Base-by-base conservation (phyloP, 768 basidiomycete species). In the Mycena leptocephala region DNA sequence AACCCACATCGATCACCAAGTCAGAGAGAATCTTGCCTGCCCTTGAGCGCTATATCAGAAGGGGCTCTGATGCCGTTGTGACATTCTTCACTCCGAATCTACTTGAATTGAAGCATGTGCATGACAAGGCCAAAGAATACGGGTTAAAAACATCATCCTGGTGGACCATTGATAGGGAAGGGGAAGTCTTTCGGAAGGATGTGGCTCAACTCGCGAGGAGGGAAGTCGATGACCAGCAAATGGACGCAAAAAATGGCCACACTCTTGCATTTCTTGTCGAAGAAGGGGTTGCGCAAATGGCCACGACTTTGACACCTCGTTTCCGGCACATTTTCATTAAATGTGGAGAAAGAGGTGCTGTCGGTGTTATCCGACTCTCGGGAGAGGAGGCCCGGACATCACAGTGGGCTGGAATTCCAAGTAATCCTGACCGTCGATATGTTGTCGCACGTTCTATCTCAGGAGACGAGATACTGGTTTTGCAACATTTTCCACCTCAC, bases 1-100 rank as follows among this genome's bases (percentile, higher is more conserved):
- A 99, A 84, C 98, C 98, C 1, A 99, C 98, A 1, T 98, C 97
- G 0, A 89, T 94, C n/a, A 85, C 89, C 56, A 99, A 99, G 85
- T 93, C 95, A 0, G 86, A 88, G 2, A 86, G 88, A 3, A 92
- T 99, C 73, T 81, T 98, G 7, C 89, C 92, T 0, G 92, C 95
- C 0, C 83, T 95, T 63, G 81, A 85, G 5, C 83, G 88, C 18
- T 86, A 85, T 9, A 76, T 87, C 58, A 81, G 81, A 55, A 73
- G 68, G 74, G 72, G 73, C 22, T 70, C 71, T 26, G 79, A 78
- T 56, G 81, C 92, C 5, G 91, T 93, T 3, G 86, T 98, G 58
- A 86, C 93, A 3, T 96, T 93, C 79, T 89, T 93, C 58, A 95
- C 97, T 0, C 98, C 98, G 0, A 99, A 99, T 84, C 82, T 93